Conservation (phyloP, 495 filamentous ascomycete genomes). For the Aspergillus sclerotioniger region DNA sequence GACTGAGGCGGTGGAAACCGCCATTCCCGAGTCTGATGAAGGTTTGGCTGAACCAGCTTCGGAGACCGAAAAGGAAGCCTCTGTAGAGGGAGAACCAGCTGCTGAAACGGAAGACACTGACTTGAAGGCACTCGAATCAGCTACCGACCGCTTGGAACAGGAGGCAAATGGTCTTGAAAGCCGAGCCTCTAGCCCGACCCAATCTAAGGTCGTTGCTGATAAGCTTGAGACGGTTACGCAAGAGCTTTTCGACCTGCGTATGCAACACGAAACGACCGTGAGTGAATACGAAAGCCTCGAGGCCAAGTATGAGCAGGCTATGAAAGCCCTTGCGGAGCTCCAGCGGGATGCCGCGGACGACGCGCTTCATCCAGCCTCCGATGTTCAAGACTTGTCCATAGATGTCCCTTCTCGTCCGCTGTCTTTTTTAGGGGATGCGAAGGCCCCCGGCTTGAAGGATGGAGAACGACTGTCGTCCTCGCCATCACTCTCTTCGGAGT, state of each 20-base stretch:
- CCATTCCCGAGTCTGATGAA: conserved; percentile 56
- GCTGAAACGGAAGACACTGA: conserved; percentile 27
- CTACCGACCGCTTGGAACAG: conserved; percentile 29
- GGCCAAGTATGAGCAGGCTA: conserved; percentile 85
- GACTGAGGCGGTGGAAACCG: conserved; percentile 49
- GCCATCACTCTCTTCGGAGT: conserved; percentile 93
- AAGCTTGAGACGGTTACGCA: conserved; percentile 91
- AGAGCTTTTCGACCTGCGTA: conserved; percentile 85
- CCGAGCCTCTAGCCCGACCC: conserved; percentile 63
- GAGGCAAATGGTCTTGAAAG: conserved; percentile 10
- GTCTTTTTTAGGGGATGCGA: conserved; percentile 90
- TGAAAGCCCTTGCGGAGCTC: conserved; percentile 75
- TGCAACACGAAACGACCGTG: conserved; percentile 83
- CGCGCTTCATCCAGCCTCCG: conserved; percentile 59
- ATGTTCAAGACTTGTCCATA: conserved; percentile 51
- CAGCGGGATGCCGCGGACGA: conserved; percentile 82
- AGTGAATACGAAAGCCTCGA: conserved; percentile 79
- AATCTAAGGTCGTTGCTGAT: conserved; percentile 82
- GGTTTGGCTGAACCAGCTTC: conserved; percentile 51
- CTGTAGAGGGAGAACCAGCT: conserved; percentile 33
- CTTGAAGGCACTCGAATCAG: conserved; percentile 33
- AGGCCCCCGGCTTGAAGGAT: conserved; percentile 67
- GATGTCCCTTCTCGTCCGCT: conserved; percentile 63
- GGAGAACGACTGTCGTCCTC: conserved; percentile 81
- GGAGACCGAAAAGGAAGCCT: conserved; percentile 24